Evolutionary conservation across 805 yeast genomes (phyloP), one percentile per base, ranked within the genome.

Genomic region (Ogataea thermomethanolica): DNA sequence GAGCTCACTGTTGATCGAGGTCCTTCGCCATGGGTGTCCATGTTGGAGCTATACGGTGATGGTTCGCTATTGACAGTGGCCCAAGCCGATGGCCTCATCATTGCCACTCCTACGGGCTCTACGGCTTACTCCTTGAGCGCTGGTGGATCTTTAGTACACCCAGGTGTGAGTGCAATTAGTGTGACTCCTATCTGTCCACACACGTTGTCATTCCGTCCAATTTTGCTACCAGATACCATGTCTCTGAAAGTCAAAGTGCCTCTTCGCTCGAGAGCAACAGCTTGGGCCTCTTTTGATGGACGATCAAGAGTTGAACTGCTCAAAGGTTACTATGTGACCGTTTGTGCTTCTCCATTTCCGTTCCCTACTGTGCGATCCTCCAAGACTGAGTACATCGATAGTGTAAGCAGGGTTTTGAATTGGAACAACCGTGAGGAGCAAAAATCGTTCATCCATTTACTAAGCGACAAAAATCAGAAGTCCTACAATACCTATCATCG

Each of bases 211-310:
- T 91, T 91, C 66, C 72, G 98, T 50, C 98, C 98, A 3, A 84
- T 91, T 39, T 70, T 91, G 42, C 69, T 91, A 22, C 98, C 98
- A 0, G 98, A 91, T 61, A 84, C 93, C n/a, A 87, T 90, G 90
- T 70, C 75, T 20, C 65, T 91, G 43, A 82, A 78, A 53, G 84
- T 91, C 5, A 84, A 83, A 53, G 95, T 89, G 3, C 96, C 98
- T 0, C 39, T 58, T 2, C 66, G 79, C 39, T 82, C 95, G 30
- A 67, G 99, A 37, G 79, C 93, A 5, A 86, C 96, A 0, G 97
- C 98, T 0, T 93, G 96, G 95, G 95, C 95, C 1, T 82, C 96
- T 1, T 93, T 93, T 59, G 99, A 93, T 63, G 99, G 99, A 9
- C 81, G 93, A 51, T 79, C 81, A 15, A 69, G 98, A 29, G 82